These are phyloP conservation scores for Takakia lepidozioides DNA, from an alignment of 225 moss, liverwort and hornwort genomes.

Conservation along the genomic window DNA sequence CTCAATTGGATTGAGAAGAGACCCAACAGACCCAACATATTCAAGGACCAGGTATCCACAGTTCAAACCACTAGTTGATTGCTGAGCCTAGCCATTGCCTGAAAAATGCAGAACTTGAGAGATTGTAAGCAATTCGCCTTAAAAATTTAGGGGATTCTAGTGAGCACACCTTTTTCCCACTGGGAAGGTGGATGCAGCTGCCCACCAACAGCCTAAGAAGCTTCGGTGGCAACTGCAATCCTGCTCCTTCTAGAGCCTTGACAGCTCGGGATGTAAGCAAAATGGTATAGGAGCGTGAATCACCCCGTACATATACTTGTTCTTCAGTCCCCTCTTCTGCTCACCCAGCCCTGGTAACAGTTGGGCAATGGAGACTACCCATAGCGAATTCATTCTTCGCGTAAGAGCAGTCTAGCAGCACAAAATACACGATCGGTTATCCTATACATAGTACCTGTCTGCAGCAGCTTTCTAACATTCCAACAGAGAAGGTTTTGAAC, in stretches of 20 bases:
- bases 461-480: not conserved
- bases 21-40: too few species aligned
- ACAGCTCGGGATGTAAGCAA: slow-evolving; percentile 39
- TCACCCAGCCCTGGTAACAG: slow-evolving; percentile 3
- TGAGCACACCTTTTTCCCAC: slow-evolving; percentile 26
- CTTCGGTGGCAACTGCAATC: slow-evolving; percentile 29
- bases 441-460: not conserved
- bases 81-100: not conserved
- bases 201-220: slow-evolving; percentile 32
- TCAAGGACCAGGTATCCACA: too few species aligned
- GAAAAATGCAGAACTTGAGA: not conserved
- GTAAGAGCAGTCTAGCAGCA: too few species aligned
- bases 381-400: not conserved
- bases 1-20: not conserved
- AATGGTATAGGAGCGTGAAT: slow-evolving; percentile 34
- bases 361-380: not conserved
- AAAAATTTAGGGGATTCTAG: not conserved
- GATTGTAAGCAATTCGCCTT: not conserved
- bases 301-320: slow-evolving; percentile 25
- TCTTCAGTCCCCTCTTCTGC: slow-evolving; percentile 20
- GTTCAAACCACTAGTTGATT: not conserved
- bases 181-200: slow-evolving; percentile 17
- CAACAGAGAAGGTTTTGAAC: not conserved
- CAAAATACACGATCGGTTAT: too few species aligned
- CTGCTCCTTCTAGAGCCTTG: slow-evolving; percentile 42